Evolutionary conservation across 805 yeast species (phyloP).

Genomic region (Hanseniaspora nectarophila): DNA sequence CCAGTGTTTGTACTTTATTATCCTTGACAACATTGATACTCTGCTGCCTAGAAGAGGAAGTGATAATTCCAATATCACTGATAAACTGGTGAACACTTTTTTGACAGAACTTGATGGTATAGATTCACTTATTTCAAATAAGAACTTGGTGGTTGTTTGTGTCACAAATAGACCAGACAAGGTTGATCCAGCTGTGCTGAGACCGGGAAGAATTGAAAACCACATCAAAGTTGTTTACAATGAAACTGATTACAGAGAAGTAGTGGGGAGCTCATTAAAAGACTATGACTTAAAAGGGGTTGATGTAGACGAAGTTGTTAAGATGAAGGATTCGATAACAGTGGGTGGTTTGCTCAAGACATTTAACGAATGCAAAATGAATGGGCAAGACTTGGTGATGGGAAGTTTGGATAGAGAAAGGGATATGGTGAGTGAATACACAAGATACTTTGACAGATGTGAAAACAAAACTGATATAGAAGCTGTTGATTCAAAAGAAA

Average conservation of each 20-base stretch:
- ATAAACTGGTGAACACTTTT: slow-evolving; percentile 92
- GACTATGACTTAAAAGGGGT: slow-evolving; percentile 16
- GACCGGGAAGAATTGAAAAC: slow-evolving; percentile 95
- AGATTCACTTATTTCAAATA: slow-evolving; percentile 61
- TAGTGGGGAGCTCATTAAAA: slow-evolving; percentile 31
- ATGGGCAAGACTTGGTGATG: background rate
- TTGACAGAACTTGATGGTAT: slow-evolving; percentile 99
- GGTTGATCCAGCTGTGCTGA: slow-evolving; percentile 82
- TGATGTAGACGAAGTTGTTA: background rate
- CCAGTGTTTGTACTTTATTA: slow-evolving; percentile 53
- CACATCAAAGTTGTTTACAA: slow-evolving; percentile 73
- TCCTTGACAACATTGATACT: slow-evolving; percentile 92
- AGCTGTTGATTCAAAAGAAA: background rate
- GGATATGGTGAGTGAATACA: background rate
- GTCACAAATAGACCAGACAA: slow-evolving; percentile 94
- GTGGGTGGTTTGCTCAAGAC: background rate
- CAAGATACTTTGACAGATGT: background rate
- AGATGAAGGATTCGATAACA: slow-evolving; percentile 15
- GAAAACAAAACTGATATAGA: background rate
- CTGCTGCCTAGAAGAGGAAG: slow-evolving; percentile 97
- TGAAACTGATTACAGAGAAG: slow-evolving; percentile 58
- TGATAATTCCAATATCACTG: slow-evolving; percentile 95
- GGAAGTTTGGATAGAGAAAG: background rate
- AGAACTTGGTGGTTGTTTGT: slow-evolving; percentile 75
- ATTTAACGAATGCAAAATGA: background rate